phyloP scores from a whole-genome alignment of 192 early-diverging fungal species.

The Umbelopsis sp. region DNA sequence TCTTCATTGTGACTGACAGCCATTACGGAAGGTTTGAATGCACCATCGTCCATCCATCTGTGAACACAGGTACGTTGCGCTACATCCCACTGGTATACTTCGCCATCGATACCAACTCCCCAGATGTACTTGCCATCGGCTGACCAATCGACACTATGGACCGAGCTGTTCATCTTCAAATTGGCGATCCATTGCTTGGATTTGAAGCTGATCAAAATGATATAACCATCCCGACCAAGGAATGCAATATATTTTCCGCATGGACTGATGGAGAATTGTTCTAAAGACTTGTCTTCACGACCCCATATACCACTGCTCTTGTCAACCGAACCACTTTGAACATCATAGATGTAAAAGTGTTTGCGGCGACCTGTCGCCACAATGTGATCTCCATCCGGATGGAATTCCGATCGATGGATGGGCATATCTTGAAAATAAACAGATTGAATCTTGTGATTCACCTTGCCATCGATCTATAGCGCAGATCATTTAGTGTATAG shows the following conservation, averaged over 20 bases:
- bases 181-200: slow-evolving; percentile 91
- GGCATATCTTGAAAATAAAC: slow-evolving; percentile 89
- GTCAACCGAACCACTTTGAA: slow-evolving; percentile 75
- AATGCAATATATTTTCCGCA: slow-evolving; percentile 80
- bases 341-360: slow-evolving; percentile 84
- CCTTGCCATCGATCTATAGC: slow-evolving; percentile 81
- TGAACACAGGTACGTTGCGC: slow-evolving; percentile 71
- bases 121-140: slow-evolving; percentile 77
- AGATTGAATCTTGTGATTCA: slow-evolving; percentile 90
- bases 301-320: slow-evolving; percentile 75
- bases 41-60: slow-evolving; percentile 81
- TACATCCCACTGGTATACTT: slow-evolving; percentile 91
- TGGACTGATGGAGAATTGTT: slow-evolving; percentile 69
- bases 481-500: background rate
- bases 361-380: slow-evolving; percentile 77
- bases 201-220: slow-evolving; percentile 71
- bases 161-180: slow-evolving; percentile 89
- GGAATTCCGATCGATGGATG: slow-evolving; percentile 76
- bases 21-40: slow-evolving; percentile 73
- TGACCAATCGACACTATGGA: slow-evolving; percentile 74
- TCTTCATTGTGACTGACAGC: slow-evolving; percentile 71
- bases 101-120: slow-evolving; percentile 79
- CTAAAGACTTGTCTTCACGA: slow-evolving; percentile 69
- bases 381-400: slow-evolving; percentile 72
- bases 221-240: slow-evolving; percentile 77